phyloP scores from a whole-genome alignment of 345 rosid genomes.

The Eucalyptus polybractea region DNA sequence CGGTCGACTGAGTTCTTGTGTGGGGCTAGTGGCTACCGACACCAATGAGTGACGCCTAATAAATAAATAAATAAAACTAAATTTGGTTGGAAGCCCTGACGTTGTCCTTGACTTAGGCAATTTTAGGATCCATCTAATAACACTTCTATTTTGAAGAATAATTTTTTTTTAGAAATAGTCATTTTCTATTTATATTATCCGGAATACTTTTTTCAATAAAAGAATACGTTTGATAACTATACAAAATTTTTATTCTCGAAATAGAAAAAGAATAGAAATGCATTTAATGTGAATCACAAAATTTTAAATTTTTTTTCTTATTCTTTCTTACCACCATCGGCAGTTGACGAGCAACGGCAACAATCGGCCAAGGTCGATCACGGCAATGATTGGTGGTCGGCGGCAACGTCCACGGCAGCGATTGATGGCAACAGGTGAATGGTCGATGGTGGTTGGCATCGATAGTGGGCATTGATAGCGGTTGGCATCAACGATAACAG shows the following conservation, averaged over 20 bases:
- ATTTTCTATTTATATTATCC: too few relatives aligned
- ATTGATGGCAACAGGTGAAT: rapidly evolving
- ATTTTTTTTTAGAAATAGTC: rapidly evolving
- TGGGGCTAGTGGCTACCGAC: neutral
- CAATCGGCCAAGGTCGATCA: rapidly evolving
- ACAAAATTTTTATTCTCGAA: rapidly evolving
- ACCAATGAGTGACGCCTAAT: neutral
- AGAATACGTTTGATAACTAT: rapidly evolving
- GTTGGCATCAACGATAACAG: rapidly evolving
- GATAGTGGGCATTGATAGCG: rapidly evolving
- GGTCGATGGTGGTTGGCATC: rapidly evolving
- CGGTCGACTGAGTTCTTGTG: neutral
- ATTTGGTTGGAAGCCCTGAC: neutral
- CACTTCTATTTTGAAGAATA: too few relatives aligned
- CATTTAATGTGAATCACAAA: rapidly evolving
- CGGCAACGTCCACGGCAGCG: rapidly evolving
- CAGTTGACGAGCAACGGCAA: rapidly evolving
- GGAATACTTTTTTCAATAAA: too few relatives aligned
- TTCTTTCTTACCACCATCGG: rapidly evolving
- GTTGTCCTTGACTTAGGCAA: neutral
- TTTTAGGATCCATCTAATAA: too few relatives aligned
- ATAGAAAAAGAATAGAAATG: too few relatives aligned
- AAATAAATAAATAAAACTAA: neutral
- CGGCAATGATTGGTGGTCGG: too few relatives aligned
- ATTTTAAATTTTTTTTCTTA: too few relatives aligned